Base-by-base conservation (phyloP, 768 basidiomycete genomes). In the Termitomyces sp. region DNA sequence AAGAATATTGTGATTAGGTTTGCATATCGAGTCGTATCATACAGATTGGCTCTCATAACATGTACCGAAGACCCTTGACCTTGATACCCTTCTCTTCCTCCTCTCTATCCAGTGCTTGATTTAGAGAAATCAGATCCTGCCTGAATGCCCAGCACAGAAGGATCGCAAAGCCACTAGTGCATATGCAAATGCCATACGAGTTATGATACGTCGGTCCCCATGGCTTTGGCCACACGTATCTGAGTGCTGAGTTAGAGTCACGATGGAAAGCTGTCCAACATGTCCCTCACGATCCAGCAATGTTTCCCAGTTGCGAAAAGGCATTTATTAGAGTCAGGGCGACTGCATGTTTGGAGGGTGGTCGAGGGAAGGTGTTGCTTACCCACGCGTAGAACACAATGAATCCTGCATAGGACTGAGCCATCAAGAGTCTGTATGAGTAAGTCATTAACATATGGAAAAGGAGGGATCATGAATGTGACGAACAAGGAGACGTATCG, bases 261-360 rank as follows among this genome's bases (percentile, higher is more conserved):
- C n/a, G n/a, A n/a, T n/a, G n/a, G 49, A 52, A 53, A 48, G 16
- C 40, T 53, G 36, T 44, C 18, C 32, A 18, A 50, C 51, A 24
- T 13, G 58, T 66, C 32, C 83, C 85, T 76, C 78, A 95, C 78
- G 92, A 88, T 63, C 94, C 94, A 46, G 86, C 76, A 45, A 96
- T 80, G 75, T 96, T 96, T 0, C 94, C 94, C 4, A 92, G 79
- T 68, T 92, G 87, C 8, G 89, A 88, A 68, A 92, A 85, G 46
- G 88, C 84, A 71, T 95, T 94, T 67, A 94, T 84, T 63, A 91
- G 74, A 2, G 92, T 93, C 52, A 96, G 79, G 13, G 89, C 89
- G 18, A 94, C 89, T 3, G 94, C 90, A 5, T 93, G 87, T 74
- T 95, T 96, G n/a, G 88, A 85, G 6, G 92, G 81, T 28, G 94